phyloP scores from a whole-genome alignment of 225 moss, liverwort and hornwort species.

The Sphagnum contortum region DNA sequence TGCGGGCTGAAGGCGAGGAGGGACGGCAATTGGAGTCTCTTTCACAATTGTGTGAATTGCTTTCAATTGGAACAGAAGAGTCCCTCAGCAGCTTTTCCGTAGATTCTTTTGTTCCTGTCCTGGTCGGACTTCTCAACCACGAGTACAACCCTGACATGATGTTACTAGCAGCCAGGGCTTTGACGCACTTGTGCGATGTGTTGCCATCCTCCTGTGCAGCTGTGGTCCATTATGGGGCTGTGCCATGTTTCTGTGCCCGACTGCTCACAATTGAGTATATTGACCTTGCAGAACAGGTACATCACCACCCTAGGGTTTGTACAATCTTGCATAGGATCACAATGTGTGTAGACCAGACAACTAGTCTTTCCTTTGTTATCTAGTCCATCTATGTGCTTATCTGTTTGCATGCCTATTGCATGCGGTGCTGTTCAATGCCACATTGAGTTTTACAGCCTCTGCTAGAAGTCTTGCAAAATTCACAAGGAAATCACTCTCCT shows the following conservation, averaged over 20 bases:
- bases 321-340: neutral
- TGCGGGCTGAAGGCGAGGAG: constrained; percentile 95
- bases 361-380: too few relatives aligned
- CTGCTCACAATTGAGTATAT: constrained; percentile 97
- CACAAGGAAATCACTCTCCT: too few relatives aligned
- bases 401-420: too few relatives aligned
- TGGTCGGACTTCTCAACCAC: constrained; percentile 96
- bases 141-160: constrained; percentile 98
- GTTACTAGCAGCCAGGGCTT: constrained; percentile 96
- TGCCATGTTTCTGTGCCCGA: constrained; percentile 94
- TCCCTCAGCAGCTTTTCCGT: constrained; percentile 99
- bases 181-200: constrained; percentile 99
- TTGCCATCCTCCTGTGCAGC: constrained; percentile 98
- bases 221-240: constrained; percentile 98
- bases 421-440: too few relatives aligned
- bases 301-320: neutral
- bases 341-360: too few relatives aligned
- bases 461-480: too few relatives aligned
- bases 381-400: too few relatives aligned
- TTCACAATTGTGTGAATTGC: constrained; percentile 95
- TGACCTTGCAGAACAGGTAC: constrained; percentile 97
- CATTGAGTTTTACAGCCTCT: too few relatives aligned
- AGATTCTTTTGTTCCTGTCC: constrained; percentile 96
- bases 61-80: constrained; percentile 99
- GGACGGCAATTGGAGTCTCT: constrained; percentile 92